Base-by-base conservation (phyloP, 1,284 basidiomycete species). In the Bjerkandera adusta region DNA sequence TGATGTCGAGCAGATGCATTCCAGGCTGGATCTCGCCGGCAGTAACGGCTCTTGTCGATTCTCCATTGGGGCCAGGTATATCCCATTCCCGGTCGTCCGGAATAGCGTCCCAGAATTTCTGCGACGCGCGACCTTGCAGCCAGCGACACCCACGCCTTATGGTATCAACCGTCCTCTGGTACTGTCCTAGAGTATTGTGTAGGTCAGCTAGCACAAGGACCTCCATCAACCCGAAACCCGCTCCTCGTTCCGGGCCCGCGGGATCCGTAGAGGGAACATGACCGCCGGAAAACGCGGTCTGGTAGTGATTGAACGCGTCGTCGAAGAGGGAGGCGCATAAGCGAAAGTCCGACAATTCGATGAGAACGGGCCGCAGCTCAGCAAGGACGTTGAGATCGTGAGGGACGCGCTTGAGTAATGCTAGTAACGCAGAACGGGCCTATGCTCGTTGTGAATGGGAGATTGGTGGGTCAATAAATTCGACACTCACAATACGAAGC, bases 1-100 rank as follows among this genome's bases (percentile, higher is more conserved):
- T 90, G 4, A 87, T 74, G 54, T 96, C 90, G 36, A 98, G 68
- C 3, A 72, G 71, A 60, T 83, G 85, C 37, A 73, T 75, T 11
- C 81, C 83, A 0, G 79, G 69, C 38, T 71, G 68, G 1, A 80
- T 53, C 42, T 68, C 67, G 6, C 67, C 67, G 21, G 66, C 57
- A 11, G 55, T 60, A 3, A 61, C 53, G 3, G 35, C 20, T 26
- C 50, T 29, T 16, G 24, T 16, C 20, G 37, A 38, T 29, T 48
- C 36, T 3, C 36, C 41, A 30, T 35, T 58, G 48, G 36, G 65
- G 57, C 52, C 62, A 10, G 70, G 67, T 2, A 76, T 64, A 58
- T 94, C 90, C 58, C 81, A 97, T 65, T 97, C 95, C 45, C 93
- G 72, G 63, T 98, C 94, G 61, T 97, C 96, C 29, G 81, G 77